Evolutionary conservation across 176 grass and related monocot species (phyloP).

Genomic region (Metroxylon sagu): DNA sequence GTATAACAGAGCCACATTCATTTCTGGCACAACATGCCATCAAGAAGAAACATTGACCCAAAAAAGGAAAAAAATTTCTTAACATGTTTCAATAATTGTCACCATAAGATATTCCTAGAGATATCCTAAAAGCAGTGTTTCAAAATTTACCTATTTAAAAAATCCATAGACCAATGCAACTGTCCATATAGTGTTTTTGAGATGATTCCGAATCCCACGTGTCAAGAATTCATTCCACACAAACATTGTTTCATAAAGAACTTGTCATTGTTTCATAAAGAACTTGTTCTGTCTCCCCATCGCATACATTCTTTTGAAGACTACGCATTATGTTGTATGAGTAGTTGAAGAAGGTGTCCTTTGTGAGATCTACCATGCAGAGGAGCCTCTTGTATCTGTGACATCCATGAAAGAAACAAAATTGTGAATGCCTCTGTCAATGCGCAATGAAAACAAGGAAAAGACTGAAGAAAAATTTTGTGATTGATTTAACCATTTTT

Average conservation of each 20-base stretch:
- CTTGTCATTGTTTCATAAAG: too few relatives aligned
- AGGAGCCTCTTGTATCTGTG: slow-evolving; percentile 88
- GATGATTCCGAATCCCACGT: slow-evolving; percentile 55
- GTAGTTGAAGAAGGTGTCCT: slow-evolving; percentile 99
- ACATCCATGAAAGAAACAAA: slow-evolving; percentile 9
- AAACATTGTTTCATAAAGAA: slow-evolving; percentile 98
- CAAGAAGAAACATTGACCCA: too few relatives aligned
- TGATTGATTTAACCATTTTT: not conserved
- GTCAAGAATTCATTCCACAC: slow-evolving; percentile 98
- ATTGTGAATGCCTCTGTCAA: slow-evolving; percentile 1
- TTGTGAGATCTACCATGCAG: slow-evolving; percentile 74
- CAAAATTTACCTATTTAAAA: slow-evolving; percentile 74
- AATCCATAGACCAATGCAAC: slow-evolving; percentile 91
- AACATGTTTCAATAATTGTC: too few relatives aligned
- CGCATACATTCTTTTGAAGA: slow-evolving; percentile 77
- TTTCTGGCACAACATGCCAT: too few relatives aligned
- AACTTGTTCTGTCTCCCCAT: slow-evolving; percentile 44
- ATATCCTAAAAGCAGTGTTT: not conserved
- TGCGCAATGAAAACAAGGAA: not conserved
- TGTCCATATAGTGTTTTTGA: slow-evolving; percentile 80
- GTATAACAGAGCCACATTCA: too few relatives aligned
- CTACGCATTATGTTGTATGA: slow-evolving; percentile 95
- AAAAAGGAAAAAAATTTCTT: too few relatives aligned
- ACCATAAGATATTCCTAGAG: too few relatives aligned
- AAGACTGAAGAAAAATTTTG: slow-evolving; percentile 1